These are phyloP conservation scores for Erodium moschatum DNA, from an alignment of 441 rosid species.

Conservation along the genomic window DNA sequence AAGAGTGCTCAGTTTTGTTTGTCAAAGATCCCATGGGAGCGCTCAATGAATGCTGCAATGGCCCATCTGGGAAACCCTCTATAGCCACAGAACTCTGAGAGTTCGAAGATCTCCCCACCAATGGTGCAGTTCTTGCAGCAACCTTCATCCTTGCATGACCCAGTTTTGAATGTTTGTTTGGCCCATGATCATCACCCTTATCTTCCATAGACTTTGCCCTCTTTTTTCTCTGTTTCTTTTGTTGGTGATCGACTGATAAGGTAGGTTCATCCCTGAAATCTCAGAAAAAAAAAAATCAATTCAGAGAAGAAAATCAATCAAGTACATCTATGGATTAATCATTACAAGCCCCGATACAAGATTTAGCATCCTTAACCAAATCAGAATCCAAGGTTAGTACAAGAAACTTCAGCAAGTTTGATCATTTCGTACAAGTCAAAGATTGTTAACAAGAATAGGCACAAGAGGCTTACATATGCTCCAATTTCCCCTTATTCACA, in stretches of 20 bases:
- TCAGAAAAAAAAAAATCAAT: not conserved
- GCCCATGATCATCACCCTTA: conserved; percentile 18
- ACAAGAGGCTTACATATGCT: conserved; percentile 24
- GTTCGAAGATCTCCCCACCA: conserved; percentile 5
- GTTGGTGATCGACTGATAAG: conserved; percentile 17
- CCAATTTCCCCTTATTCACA: conserved; percentile 24
- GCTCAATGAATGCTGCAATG: conserved; percentile 15
- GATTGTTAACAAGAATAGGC: not conserved
- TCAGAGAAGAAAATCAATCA: not conserved
- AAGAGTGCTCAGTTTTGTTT: conserved; percentile 24
- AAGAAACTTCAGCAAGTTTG: conserved; percentile 10
- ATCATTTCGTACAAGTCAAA: not conserved
- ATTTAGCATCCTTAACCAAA: no score
- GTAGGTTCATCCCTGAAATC: conserved; percentile 23
- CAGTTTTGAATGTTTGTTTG: conserved; percentile 27
- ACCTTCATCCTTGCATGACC: conserved; percentile 21
- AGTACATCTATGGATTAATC: not conserved
- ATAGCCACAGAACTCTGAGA: conserved; percentile 10
- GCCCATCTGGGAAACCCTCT: conserved; percentile 16
- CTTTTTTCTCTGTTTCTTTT: conserved; percentile 24
- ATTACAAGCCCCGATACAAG: no score
- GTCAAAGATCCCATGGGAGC: conserved; percentile 18
- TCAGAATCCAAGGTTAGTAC: conserved; percentile 9
- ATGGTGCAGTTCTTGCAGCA: conserved; percentile 19
- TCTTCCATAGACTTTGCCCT: conserved; percentile 19